A percentile compares a stretch with the other conserved stretches of the same genome.
These are phyloP conservation scores for Austroboletus eburneus DNA, from an alignment of 768 basidiomycete genomes.

Conservation along the genomic window DNA sequence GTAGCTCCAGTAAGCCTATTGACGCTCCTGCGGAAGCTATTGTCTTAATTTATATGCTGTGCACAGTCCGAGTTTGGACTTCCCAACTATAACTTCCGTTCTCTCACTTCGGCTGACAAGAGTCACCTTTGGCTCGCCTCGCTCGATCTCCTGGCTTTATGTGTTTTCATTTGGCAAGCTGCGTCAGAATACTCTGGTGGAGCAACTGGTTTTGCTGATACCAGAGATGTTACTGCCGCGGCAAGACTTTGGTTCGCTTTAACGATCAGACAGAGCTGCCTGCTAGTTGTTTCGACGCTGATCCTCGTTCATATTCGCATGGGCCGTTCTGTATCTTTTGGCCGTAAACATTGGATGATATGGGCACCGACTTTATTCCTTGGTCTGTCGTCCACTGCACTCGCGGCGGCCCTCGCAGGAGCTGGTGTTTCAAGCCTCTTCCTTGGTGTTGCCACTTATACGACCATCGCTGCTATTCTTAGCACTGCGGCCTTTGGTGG, in stretches of 20 bases:
- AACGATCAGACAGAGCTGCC: conserved; percentile 64
- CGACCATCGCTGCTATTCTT: conserved; percentile 45
- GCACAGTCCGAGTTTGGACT: conserved; percentile 70
- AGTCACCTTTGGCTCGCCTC: conserved; percentile 69
- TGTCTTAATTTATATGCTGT: conserved; percentile 11
- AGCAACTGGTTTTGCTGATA: conserved; percentile 40
- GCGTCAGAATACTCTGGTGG: conserved; percentile 49
- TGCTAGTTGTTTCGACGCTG: conserved; percentile 55
- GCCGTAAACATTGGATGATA: conserved; percentile 67
- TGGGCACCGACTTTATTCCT: conserved; percentile 63
- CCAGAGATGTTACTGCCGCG: conserved; percentile 48
- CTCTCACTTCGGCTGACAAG: conserved; percentile 65
- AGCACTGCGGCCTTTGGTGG: conserved; percentile 54
- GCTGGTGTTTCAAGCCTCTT: conserved; percentile 53
- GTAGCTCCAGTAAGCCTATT: conserved; percentile 58
- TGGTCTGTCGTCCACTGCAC: conserved; percentile 50
- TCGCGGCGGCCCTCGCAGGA: conserved; percentile 55
- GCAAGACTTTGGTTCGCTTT: conserved; percentile 66
- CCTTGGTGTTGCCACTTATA: conserved; percentile 57
- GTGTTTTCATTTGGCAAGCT: conserved; percentile 64
- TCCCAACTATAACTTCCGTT: conserved; percentile 53
- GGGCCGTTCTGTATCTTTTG: conserved; percentile 67
- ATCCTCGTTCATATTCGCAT: conserved; percentile 68
- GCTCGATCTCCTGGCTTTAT: conserved; percentile 60
- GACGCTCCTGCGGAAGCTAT: not conserved